Evolutionary conservation across 2,329 filamentous ascomycete genomes (phyloP).

Genomic region (Blumeria hordei): DNA sequence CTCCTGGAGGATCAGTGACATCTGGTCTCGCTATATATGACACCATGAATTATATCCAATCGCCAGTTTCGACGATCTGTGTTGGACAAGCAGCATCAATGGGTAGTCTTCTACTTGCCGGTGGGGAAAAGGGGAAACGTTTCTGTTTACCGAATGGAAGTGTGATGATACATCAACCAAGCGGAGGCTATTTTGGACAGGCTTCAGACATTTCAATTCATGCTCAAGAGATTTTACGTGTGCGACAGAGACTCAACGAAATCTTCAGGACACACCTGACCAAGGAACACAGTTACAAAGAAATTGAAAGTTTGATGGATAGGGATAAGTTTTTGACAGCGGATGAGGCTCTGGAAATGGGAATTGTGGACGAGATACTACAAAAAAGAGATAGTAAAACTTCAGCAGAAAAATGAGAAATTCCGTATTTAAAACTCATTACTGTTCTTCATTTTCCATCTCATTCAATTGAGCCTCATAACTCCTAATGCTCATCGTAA

Average conservation of each 20-base stretch:
- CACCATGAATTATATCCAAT: conserved; percentile 91
- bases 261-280: conserved; percentile 80
- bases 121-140: conserved; percentile 62
- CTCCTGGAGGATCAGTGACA: conserved; percentile 75
- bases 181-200: conserved; percentile 43
- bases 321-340: conserved; percentile 85
- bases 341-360: conserved; percentile 67
- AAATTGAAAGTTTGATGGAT: conserved; percentile 91
- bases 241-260: conserved; percentile 64
- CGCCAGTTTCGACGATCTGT: conserved; percentile 83
- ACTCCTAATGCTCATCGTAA: conserved; percentile 22
- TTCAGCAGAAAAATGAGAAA: background rate
- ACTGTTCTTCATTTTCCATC: background rate
- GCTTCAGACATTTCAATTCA: conserved; percentile 82
- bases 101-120: conserved; percentile 71
- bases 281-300: conserved; percentile 51
- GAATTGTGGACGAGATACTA: conserved; percentile 79
- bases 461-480: conserved; percentile 5
- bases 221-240: conserved; percentile 81
- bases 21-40: conserved; percentile 87
- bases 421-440: background rate
- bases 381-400: conserved; percentile 26
- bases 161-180: conserved; percentile 94
- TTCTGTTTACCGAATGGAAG: conserved; percentile 81
- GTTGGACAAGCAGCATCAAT: conserved; percentile 87